A percentile compares a stretch with the other conserved stretches of the same genome.
Conservation (phyloP, 345 rosid species). For the Passiflora organensis region DNA sequence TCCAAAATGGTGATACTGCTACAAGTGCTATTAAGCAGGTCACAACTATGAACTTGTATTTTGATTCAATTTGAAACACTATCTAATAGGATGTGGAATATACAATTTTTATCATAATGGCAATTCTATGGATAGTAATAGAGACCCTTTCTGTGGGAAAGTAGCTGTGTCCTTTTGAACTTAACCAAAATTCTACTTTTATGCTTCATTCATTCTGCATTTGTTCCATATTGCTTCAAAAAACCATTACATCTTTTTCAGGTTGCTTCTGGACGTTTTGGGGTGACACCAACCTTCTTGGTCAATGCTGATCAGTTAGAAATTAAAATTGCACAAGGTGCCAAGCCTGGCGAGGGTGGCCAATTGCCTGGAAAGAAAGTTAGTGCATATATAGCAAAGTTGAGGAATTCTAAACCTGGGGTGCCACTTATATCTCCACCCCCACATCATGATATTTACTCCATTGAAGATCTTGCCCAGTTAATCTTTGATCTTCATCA, state of each 20-base stretch:
- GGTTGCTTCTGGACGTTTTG: conserved; percentile 99
- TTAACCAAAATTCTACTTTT: not conserved
- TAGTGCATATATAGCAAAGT: conserved; percentile 93
- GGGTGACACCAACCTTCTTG: conserved; percentile 97
- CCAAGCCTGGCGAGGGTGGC: conserved; percentile 99
- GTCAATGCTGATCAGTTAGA: conserved; percentile 92
- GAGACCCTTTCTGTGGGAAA: not conserved
- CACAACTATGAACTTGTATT: conserved; percentile 14
- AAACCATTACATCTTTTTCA: conserved; percentile 32
- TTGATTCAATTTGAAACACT: conserved; percentile 1
- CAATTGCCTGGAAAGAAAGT: conserved; percentile 99
- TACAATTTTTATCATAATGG: conserved; percentile 2
- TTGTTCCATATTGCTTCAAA: not conserved
- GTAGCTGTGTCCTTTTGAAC: not conserved
- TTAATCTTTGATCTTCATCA: conserved; percentile 96
- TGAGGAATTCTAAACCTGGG: conserved; percentile 96
- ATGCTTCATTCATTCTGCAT: not conserved
- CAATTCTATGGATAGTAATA: not conserved
- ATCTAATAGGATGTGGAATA: not conserved
- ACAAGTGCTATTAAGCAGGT: conserved; percentile 99
- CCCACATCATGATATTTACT: conserved; percentile 95
- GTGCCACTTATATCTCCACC: conserved; percentile 99
- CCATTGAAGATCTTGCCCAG: conserved; percentile 98
- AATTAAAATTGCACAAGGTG: conserved; percentile 99
- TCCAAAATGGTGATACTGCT: conserved; percentile 97